Base-by-base conservation (phyloP, 1,284 basidiomycete genomes). In the Erythrobasidium hasegawianum region DNA sequence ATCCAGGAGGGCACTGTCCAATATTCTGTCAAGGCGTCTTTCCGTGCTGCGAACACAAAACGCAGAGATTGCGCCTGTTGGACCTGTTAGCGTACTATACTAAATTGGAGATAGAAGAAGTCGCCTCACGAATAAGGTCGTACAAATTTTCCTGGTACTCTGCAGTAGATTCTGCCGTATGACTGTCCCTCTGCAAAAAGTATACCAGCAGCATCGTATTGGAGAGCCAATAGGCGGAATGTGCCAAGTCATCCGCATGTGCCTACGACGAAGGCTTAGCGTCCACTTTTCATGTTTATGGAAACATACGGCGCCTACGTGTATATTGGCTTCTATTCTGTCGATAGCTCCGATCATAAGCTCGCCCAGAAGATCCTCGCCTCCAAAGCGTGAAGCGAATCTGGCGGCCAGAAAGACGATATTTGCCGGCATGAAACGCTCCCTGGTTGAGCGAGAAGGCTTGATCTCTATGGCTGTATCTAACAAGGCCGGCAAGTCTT, bases 41-140 rank as follows among this genome's bases (percentile, higher is more conserved):
- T 98, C 95, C 5, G 89, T 87, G 69, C 90, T 87, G 56, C 95
- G 88, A 71, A 97, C 95, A 72, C 97, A 86, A 76, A 97, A 96
- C 26, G 97, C 95, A 91, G 76, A 95, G 57, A 97, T 88, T 50
- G 94, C 93, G 76, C 97, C 61, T 64, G 39, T 1, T 13, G 29
- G 27, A 47, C 43, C 94, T 68, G 97, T 84, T 27, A 96, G 85
- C 78, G 95, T 91, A 76, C 89, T 24, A 47, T 47, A 14, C 86
- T 53, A 91, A 0, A 54, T 18, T 27, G 70, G 71, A 26, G 64
- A 69, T 13, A 33, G 50, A 33, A 33, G 11, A 33, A 5, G 16
- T 5, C 27, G 10, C 33, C 64, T 50, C 55, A 57, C 67, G 54
- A 2, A 67, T 54, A 20, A 67, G 58, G 39, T 67, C 59, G 22